Percentiles rank a stretch among this genome's conserved stretches.
These are phyloP conservation scores for Aegilops tauschii DNA, from an alignment of 176 grass and related monocot species.

Conservation along the genomic window DNA sequence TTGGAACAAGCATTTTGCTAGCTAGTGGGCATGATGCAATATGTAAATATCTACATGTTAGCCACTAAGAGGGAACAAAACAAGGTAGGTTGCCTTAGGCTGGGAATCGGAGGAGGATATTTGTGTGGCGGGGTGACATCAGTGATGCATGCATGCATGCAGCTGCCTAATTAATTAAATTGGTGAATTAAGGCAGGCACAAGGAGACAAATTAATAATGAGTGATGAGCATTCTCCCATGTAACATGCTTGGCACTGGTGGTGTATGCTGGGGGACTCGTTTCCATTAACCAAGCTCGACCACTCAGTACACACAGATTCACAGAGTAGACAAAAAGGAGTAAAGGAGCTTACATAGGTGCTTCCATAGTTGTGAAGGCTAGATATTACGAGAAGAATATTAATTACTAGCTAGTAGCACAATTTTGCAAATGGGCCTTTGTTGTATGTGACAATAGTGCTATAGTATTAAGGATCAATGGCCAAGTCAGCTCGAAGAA, in stretches of 20 bases:
- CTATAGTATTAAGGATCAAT: too few relatives aligned
- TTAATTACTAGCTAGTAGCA: not conserved
- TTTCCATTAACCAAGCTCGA: not conserved
- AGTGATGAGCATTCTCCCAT: not conserved
- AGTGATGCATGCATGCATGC: not conserved
- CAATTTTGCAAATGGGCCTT: not conserved
- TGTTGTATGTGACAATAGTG: too few relatives aligned
- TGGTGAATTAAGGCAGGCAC: not conserved
- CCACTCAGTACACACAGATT: not conserved
- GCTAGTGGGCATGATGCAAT: constrained; percentile 16
- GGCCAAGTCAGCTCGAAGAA: too few relatives aligned
- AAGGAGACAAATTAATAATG: not conserved
- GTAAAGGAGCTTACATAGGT: not conserved
- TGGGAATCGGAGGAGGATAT: not conserved
- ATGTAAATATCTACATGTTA: not conserved
- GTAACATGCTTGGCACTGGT: not conserved
- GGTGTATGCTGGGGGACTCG: not conserved
- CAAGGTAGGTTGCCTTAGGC: not conserved
- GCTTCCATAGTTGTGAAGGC: too few relatives aligned
- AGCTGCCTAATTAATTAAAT: too few relatives aligned
- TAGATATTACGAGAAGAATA: not conserved
- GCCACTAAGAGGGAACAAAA: not conserved
- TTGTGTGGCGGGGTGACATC: not conserved
- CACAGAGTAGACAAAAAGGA: not conserved
- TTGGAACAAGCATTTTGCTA: not conserved